Percentiles rank a stretch among this genome's conserved stretches.
Conservation (phyloP, 2,329 filamentous ascomycete genomes). For the Pestalotiopsis sp. region DNA sequence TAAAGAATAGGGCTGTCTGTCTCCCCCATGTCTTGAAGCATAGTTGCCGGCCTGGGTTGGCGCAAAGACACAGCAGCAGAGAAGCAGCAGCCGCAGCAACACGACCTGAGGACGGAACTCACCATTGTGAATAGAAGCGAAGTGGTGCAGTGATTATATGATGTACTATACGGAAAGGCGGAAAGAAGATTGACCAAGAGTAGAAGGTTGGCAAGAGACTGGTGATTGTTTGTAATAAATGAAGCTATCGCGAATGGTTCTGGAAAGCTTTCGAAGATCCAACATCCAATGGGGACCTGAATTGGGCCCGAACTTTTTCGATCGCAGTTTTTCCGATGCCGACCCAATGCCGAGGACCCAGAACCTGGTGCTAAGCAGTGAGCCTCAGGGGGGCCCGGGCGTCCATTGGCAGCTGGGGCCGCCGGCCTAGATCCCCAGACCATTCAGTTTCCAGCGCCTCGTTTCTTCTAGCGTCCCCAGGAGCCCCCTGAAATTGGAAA, state of each 20-base stretch:
- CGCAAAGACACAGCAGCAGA: background rate
- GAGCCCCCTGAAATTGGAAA: background rate
- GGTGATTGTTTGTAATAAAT: constrained; percentile 3
- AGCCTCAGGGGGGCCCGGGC: background rate
- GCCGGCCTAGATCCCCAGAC: background rate
- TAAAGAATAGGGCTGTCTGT: background rate
- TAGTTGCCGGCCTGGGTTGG: background rate
- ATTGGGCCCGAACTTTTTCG: constrained; percentile 26
- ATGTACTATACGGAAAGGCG: background rate
- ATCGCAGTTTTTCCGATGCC: constrained; percentile 33
- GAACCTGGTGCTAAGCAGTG: background rate
- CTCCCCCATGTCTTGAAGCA: background rate
- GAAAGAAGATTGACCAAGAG: background rate
- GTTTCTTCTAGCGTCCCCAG: background rate
- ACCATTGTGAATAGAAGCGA: constrained; percentile 13
- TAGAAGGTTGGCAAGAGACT: background rate
- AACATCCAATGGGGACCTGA: constrained; percentile 11
- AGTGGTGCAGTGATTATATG: constrained; percentile 3
- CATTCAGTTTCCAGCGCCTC: background rate
- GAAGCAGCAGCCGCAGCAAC: background rate
- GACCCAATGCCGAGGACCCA: constrained; percentile 22
- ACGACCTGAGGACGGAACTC: background rate
- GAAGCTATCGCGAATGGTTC: constrained; percentile 16
- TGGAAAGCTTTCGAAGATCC: constrained; percentile 17
- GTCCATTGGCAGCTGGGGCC: background rate